These are phyloP conservation scores for Anastatica hierochuntica DNA, from an alignment of 345 rosid genomes.

Conservation along the genomic window DNA sequence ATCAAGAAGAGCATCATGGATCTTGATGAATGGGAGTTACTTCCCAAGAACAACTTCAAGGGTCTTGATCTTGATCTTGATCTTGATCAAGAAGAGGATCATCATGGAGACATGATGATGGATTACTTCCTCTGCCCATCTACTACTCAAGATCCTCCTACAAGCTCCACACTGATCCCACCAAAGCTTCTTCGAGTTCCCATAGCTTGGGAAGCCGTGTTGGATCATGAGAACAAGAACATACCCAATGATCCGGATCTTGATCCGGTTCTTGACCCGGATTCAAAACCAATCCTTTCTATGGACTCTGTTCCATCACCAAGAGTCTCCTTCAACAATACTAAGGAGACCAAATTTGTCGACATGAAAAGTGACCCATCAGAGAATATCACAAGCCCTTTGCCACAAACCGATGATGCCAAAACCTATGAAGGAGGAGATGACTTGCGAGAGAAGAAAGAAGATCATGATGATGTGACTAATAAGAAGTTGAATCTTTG, in stretches of 20 bases:
- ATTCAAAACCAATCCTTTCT: constrained; percentile 26
- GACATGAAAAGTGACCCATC: constrained; percentile 91
- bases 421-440: background rate
- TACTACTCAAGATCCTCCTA: constrained; percentile 15
- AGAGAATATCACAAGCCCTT: constrained; percentile 5
- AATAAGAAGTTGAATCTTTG: constrained; percentile 45
- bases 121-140: constrained; percentile 61
- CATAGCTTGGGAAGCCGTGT: constrained; percentile 42
- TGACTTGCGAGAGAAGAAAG: constrained; percentile 8
- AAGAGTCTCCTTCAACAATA: constrained; percentile 79
- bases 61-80: constrained; percentile 30
- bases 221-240: constrained; percentile 15
- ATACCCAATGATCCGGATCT: constrained; percentile 8
- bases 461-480: constrained; percentile 23
- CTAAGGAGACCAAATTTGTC: constrained; percentile 76
- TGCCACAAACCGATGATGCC: background rate
- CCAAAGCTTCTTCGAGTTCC: constrained; percentile 47
- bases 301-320: constrained; percentile 62
- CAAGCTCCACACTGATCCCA: constrained; percentile 16
- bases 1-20: constrained; percentile 54
- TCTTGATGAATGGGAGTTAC: constrained; percentile 83
- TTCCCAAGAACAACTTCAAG: constrained; percentile 38
- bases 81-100: constrained; percentile 16
- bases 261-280: constrained; percentile 20
- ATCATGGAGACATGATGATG: constrained; percentile 31